phyloP scores from a whole-genome alignment of 169 alveolate species.

The Fabrea salina region DNA sequence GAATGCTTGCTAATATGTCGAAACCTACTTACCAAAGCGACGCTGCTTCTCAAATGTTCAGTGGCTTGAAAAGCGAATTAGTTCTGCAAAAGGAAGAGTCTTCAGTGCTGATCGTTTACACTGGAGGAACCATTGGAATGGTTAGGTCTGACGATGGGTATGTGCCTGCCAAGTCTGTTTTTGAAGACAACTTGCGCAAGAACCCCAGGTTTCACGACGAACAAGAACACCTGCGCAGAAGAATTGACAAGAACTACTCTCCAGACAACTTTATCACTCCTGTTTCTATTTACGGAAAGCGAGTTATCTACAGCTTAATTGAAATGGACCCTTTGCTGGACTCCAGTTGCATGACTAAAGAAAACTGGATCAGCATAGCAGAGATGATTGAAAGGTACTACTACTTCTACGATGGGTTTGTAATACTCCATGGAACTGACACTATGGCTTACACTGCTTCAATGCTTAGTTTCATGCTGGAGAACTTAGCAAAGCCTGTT shows the following conservation, averaged over 20 bases:
- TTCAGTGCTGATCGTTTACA: conserved; percentile 51
- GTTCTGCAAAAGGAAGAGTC: conserved; percentile 13
- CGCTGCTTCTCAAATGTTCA: neutral
- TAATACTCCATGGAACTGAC: conserved; percentile 90
- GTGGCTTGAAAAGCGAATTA: neutral
- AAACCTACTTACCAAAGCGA: neutral
- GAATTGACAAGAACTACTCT: neutral
- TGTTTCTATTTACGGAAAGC: conserved; percentile 24
- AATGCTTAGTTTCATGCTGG: conserved; percentile 87
- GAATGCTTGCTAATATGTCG: too few species aligned
- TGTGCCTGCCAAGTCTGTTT: conserved; percentile 15
- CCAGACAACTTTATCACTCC: conserved; percentile 39
- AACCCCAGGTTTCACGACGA: conserved; percentile 1
- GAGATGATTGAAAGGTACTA: conserved; percentile 68
- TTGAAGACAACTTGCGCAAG: neutral
- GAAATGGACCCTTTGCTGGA: conserved; percentile 48
- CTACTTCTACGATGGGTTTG: conserved; percentile 75
- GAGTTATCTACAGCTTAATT: conserved; percentile 41
- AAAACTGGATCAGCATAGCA: conserved; percentile 60
- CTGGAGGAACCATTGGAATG: conserved; percentile 75
- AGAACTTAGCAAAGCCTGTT: conserved; percentile 86
- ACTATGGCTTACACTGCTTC: conserved; percentile 93
- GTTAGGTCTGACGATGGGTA: conserved; percentile 41
- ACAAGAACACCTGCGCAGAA: neutral
- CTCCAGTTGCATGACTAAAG: conserved; percentile 37